phyloP scores from a whole-genome alignment of 148 eudicot genomes.

The Vaccinium vitisidaea region DNA sequence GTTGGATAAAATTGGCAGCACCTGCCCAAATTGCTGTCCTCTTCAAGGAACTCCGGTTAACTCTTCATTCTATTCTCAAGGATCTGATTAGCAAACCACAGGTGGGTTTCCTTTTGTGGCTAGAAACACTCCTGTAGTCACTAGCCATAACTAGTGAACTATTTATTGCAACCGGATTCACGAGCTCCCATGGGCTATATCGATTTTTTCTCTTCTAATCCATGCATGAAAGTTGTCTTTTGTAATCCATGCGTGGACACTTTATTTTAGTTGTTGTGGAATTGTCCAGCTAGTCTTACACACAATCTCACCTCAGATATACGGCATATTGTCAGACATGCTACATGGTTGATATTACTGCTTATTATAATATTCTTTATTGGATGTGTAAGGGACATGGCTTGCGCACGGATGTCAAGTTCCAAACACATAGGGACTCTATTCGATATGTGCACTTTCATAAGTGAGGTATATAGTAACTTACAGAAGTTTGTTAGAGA shows the following conservation, averaged over 20 bases:
- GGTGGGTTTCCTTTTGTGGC: constrained; percentile 35
- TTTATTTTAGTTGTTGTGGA: neutral
- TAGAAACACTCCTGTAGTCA: neutral
- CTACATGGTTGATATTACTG: neutral
- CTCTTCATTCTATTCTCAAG: constrained; percentile 76
- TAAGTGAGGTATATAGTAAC: no score
- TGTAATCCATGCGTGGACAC: neutral
- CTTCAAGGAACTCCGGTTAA: constrained; percentile 81
- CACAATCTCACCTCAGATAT: neutral
- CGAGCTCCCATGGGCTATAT: neutral
- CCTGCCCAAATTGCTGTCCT: constrained; percentile 97
- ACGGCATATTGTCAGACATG: neutral
- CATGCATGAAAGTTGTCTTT: neutral
- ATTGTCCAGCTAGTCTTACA: neutral
- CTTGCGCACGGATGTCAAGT: no score
- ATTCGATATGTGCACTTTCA: no score
- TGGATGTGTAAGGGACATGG: neutral
- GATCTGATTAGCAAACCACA: constrained; percentile 81
- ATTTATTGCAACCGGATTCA: neutral
- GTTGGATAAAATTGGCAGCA: constrained; percentile 86
- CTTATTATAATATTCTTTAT: neutral
- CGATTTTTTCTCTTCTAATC: neutral
- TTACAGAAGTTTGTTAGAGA: no score
- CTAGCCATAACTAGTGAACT: neutral
- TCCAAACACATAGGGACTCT: no score